phyloP scores from a whole-genome alignment of 805 yeast genomes.

The Wickerhamomyces hampshirensis region DNA sequence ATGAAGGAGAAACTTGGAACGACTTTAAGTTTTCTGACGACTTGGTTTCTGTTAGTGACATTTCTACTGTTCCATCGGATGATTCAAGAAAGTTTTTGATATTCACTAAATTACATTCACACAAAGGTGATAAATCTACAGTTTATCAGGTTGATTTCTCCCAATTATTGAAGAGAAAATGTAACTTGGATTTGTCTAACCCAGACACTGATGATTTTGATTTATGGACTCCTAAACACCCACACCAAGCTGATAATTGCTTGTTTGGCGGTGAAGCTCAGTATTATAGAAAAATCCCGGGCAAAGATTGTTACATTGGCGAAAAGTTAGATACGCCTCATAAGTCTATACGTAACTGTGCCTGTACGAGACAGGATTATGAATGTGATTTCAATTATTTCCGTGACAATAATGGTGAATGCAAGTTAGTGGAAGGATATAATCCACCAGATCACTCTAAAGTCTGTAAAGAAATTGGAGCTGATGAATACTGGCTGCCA shows the following conservation, averaged over 20 bases:
- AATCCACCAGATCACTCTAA: slow-evolving; percentile 59
- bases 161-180: slow-evolving; percentile 45
- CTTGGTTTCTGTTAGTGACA: slow-evolving; percentile 55
- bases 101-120: slow-evolving; percentile 44
- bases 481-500: slow-evolving; percentile 73
- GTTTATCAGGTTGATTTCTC: slow-evolving; percentile 57
- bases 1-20: slow-evolving; percentile 77
- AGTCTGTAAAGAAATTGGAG: slow-evolving; percentile 52
- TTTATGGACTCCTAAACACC: slow-evolving; percentile 57
- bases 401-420: slow-evolving; percentile 72
- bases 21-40: slow-evolving; percentile 58
- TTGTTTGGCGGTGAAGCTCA: slow-evolving; percentile 66
- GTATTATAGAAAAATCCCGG: slow-evolving; percentile 54
- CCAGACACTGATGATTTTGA: slow-evolving; percentile 54
- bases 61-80: slow-evolving; percentile 89
- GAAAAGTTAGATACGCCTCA: slow-evolving; percentile 55
- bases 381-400: slow-evolving; percentile 91
- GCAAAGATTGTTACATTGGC: slow-evolving; percentile 61
- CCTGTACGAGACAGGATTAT: slow-evolving; percentile 80
- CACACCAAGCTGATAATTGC: slow-evolving; percentile 46
- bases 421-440: slow-evolving; percentile 75
- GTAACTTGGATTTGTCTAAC: slow-evolving; percentile 42
- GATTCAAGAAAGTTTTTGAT: slow-evolving; percentile 76
- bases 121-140: slow-evolving; percentile 41
- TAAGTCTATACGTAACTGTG: slow-evolving; percentile 58